Conservation (phyloP, 1,139 yeast genomes). For the Diutina mesorugosa region DNA sequence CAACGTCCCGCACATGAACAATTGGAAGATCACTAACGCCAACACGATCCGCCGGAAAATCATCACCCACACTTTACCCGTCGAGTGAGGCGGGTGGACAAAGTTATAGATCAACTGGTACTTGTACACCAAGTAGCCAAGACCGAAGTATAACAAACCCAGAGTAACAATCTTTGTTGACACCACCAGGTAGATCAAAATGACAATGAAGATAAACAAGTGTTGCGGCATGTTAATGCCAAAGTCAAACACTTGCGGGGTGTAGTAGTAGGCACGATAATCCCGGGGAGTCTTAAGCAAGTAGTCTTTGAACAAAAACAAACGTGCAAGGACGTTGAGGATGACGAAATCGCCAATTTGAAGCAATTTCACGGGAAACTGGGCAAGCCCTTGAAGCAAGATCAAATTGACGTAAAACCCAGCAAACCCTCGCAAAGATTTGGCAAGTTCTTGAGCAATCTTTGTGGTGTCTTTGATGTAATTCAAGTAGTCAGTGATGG, state of each 20-base stretch:
- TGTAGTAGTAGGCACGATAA: slow-evolving; percentile 31
- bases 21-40: slow-evolving; percentile 46
- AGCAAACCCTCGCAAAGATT: slow-evolving; percentile 55
- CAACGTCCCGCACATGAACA: slow-evolving; percentile 58
- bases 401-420: slow-evolving; percentile 75
- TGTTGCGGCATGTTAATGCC: slow-evolving; percentile 59
- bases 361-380: slow-evolving; percentile 66
- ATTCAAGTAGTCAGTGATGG: slow-evolving; percentile 42
- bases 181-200: slow-evolving; percentile 48
- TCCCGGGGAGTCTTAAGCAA: slow-evolving; percentile 45
- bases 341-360: slow-evolving; percentile 48
- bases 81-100: slow-evolving; percentile 60
- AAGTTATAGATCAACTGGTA: slow-evolving; percentile 54
- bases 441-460: slow-evolving; percentile 68
- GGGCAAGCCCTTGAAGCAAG: slow-evolving; percentile 71
- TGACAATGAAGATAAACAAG: slow-evolving; percentile 45
- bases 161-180: slow-evolving; percentile 56
- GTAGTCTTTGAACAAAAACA: slow-evolving; percentile 39
- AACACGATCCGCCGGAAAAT: slow-evolving; percentile 44
- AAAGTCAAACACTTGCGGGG: slow-evolving; percentile 54
- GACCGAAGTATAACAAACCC: slow-evolving; percentile 46
- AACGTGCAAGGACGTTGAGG: slow-evolving; percentile 36
- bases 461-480: slow-evolving; percentile 60
- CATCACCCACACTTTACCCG: slow-evolving; percentile 63
- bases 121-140: slow-evolving; percentile 55